These are phyloP conservation scores for Trametes gibbosa DNA, from an alignment of 768 basidiomycete genomes.

Conservation along the genomic window DNA sequence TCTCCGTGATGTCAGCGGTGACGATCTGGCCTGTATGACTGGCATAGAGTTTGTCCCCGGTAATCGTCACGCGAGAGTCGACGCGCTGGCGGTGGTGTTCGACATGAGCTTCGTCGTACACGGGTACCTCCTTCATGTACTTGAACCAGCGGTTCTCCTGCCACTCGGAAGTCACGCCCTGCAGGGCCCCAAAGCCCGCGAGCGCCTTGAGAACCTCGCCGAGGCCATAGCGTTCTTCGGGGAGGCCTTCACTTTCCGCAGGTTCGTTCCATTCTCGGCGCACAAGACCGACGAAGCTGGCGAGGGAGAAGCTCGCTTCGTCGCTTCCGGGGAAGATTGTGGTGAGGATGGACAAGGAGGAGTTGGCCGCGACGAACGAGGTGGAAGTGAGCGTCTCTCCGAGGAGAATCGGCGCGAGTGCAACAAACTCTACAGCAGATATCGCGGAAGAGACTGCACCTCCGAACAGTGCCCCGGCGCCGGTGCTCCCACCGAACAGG, in stretches of 20 bases:
- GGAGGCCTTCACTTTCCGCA: slow-evolving; percentile 48
- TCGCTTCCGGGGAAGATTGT: slow-evolving; percentile 71
- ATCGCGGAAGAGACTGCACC: slow-evolving; percentile 60
- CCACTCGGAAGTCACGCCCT: slow-evolving; percentile 79
- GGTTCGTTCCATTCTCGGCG: slow-evolving; percentile 71
- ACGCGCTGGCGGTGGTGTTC: slow-evolving; percentile 10
- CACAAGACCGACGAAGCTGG: slow-evolving; percentile 78
- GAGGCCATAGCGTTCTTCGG: slow-evolving; percentile 59
- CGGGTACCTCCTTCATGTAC: slow-evolving; percentile 62
- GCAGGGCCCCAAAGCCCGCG: slow-evolving; percentile 77
- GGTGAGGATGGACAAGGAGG: slow-evolving; percentile 71
- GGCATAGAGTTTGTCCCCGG: slow-evolving; percentile 68
- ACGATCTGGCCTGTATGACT: slow-evolving; percentile 70
- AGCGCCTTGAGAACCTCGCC: slow-evolving; percentile 67
- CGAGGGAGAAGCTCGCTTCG: slow-evolving; percentile 79
- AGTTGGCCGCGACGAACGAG: slow-evolving; percentile 69
- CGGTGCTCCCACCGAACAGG: slow-evolving; percentile 59
- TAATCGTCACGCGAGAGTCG: slow-evolving; percentile 65
- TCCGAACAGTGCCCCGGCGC: slow-evolving; percentile 56
- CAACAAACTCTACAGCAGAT: slow-evolving; percentile 65
- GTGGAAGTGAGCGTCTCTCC: slow-evolving; percentile 77
- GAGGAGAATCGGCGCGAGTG: slow-evolving; percentile 71
- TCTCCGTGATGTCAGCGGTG: slow-evolving; percentile 78
- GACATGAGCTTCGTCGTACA: slow-evolving; percentile 40
- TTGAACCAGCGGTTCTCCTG: slow-evolving; percentile 71